Conservation (phyloP, 257 asterid genomes). For the Solanum clarkiae region DNA sequence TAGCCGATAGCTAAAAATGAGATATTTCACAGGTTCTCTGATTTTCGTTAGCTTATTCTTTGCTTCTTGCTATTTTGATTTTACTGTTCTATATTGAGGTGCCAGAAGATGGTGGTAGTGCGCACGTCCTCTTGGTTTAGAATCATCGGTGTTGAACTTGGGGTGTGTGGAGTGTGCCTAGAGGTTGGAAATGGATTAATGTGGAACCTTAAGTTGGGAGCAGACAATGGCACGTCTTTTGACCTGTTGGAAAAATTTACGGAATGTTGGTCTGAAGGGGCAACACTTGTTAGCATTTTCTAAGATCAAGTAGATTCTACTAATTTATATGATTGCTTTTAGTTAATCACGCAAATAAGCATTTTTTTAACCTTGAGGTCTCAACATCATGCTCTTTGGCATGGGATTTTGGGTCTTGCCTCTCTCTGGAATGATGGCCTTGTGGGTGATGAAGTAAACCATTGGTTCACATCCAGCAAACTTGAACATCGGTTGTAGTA, state of each 20-base stretch:
- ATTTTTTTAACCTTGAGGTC: not conserved
- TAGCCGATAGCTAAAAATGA: not conserved
- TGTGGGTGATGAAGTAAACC: not conserved
- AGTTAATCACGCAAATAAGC: not conserved
- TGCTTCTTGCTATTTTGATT: not conserved
- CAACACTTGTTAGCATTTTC: not conserved
- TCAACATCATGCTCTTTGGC: not conserved
- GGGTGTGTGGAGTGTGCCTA: not conserved
- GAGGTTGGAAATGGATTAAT: not conserved
- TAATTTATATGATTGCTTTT: not conserved
- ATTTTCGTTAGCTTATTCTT: not conserved
- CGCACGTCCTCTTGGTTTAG: not conserved
- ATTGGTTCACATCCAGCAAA: not conserved
- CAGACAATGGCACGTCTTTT: not conserved
- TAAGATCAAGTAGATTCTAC: not conserved
- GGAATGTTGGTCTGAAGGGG: not conserved
- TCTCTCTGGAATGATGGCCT: not conserved
- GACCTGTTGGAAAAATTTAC: not conserved
- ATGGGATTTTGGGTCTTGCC: not conserved
- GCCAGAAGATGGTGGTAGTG: not conserved
- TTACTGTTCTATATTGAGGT: not conserved
- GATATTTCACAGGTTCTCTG: not conserved
- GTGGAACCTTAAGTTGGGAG: not conserved
- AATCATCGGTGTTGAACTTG: not conserved
- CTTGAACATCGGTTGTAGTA: not conserved